These are phyloP conservation scores for Termitomyces sp. DNA, from an alignment of 768 basidiomycete species.

Conservation along the genomic window DNA sequence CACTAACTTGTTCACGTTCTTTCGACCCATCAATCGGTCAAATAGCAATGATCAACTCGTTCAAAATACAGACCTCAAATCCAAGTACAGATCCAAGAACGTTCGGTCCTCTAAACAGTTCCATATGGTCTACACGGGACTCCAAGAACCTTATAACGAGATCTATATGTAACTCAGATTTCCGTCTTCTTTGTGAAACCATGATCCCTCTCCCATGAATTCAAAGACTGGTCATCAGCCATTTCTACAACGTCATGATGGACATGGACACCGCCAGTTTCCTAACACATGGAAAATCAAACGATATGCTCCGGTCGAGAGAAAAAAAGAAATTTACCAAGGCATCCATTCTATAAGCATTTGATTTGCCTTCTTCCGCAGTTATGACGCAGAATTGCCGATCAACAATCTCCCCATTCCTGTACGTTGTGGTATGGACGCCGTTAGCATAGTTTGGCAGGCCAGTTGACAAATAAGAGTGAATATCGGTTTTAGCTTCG, in stretches of 20 bases:
- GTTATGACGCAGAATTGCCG: conserved; percentile 9
- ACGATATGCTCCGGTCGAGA: neutral
- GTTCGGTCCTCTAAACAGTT: neutral
- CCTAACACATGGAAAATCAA: conserved; percentile 1
- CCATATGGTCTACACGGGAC: neutral
- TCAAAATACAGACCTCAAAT: too few relatives aligned
- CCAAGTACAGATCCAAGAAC: too few relatives aligned
- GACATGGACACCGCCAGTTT: conserved; percentile 10
- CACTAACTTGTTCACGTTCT: too few relatives aligned
- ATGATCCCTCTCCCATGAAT: conserved; percentile 9
- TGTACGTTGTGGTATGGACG: conserved; percentile 9
- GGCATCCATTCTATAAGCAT: conserved; percentile 11
- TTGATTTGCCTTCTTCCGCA: conserved; percentile 7
- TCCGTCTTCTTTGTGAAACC: conserved; percentile 2
- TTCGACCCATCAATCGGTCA: too few relatives aligned
- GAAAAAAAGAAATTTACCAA: neutral
- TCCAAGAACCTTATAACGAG: neutral
- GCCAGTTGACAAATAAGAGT: conserved; percentile 6
- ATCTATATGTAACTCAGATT: neutral
- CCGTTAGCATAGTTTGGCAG: conserved; percentile 6
- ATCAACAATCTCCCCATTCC: conserved; percentile 12
- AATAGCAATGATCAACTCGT: too few relatives aligned
- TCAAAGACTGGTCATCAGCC: conserved; percentile 12
- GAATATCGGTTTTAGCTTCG: conserved; percentile 1
- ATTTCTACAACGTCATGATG: conserved; percentile 13